Percentiles rank a stretch among this genome's conserved stretches.
These are phyloP conservation scores for Sporothrix brunneoviolacea DNA, from an alignment of 2,329 filamentous ascomycete genomes.

Conservation along the genomic window DNA sequence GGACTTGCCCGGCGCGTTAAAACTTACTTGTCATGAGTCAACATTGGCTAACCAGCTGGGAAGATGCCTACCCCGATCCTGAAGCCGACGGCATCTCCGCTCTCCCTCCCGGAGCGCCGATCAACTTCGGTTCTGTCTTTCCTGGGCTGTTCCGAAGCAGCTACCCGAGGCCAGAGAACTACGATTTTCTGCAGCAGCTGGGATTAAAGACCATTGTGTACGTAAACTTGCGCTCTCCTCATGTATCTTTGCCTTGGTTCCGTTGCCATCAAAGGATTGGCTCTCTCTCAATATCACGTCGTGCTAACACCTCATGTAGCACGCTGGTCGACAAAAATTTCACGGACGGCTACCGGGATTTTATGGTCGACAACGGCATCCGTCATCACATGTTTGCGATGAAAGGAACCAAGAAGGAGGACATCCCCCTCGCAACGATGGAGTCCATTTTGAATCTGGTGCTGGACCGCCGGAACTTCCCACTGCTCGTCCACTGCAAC, in stretches of 20 bases:
- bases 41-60: neutral
- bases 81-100: neutral
- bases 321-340: conserved; percentile 60
- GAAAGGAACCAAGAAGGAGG: conserved; percentile 79
- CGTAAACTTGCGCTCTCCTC: no score
- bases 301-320: conserved; percentile 29
- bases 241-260: no score
- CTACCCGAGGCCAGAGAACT: conserved; percentile 67
- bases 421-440: conserved; percentile 62
- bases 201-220: conserved; percentile 75
- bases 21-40: no score
- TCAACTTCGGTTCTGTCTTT: conserved; percentile 71
- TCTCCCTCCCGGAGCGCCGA: conserved; percentile 35
- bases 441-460: conserved; percentile 63
- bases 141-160: conserved; percentile 74
- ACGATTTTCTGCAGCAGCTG: conserved; percentile 60
- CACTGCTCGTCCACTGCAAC: conserved; percentile 85
- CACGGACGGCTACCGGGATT: conserved; percentile 46
- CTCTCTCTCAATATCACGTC: no score
- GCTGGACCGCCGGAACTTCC: conserved; percentile 66
- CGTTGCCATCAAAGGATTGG: no score
- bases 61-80: neutral
- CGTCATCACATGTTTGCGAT: conserved; percentile 69
- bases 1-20: no score
- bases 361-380: conserved; percentile 62